Base-by-base conservation (phyloP, 2,329 filamentous ascomycete genomes). In the Diplodia seriata region DNA sequence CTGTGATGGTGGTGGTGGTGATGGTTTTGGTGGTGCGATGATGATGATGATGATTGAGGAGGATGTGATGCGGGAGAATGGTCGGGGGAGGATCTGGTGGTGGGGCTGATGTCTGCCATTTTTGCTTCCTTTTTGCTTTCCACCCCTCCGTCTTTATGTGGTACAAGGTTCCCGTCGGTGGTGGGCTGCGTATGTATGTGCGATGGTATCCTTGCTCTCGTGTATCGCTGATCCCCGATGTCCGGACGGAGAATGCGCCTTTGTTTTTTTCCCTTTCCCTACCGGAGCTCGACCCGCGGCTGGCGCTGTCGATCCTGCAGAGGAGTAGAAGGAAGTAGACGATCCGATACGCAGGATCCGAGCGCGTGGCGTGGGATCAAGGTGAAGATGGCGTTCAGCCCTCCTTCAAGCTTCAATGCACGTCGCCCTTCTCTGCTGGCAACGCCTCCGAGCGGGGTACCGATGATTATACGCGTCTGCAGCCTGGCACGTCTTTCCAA, bases 391-490 rank as follows among this genome's bases (percentile, higher is more conserved):
- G 49, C 49, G 49, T 51, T n/a, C 18, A 38, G 8, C 36, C 36
- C 11, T 38, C 36, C 26, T 4, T 26, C 26, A 26, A 26, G 26
- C 26, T 26, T 26, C 26, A 26, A 26, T 26, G 26, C 26, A 26
- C 26, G 26, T 26, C 26, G 26, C 26, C 26, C 26, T 26, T 26
- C 26, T 26, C 26, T 26, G 26, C 26, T 26, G 26, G 26, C 26
- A 26, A 26, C 26, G 26, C 3, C 26, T n/a, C 43, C 54, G 54
- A n/a, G 54, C 54, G 54, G 54, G 54, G 54, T 56, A 56, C 54
- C 54, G 54, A 56, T 20, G 31, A 38, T n/a, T 33, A 33, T 55
- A 55, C 23, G 50, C 50, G 20, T 53, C 23, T 53, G 20, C 26
- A 36, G 31, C 29, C 15, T n/a, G 26, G 53, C 26, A 20, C 18